Conservation (phyloP, 1,284 basidiomycete species). For the Singerocomus inundabilis region DNA sequence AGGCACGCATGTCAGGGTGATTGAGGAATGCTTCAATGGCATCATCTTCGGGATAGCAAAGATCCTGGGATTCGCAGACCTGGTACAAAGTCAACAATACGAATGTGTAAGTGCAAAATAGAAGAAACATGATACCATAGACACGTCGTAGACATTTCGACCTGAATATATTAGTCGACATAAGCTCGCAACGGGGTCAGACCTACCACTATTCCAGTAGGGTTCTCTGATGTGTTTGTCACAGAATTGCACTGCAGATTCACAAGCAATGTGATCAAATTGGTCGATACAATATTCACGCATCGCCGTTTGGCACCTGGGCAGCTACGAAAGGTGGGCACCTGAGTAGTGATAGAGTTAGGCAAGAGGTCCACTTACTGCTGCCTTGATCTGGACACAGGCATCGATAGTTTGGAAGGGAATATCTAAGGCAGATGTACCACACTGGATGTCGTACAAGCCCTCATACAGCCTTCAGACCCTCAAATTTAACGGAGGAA, state of each 20-base stretch:
- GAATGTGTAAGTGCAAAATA: neutral
- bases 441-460: slow-evolving; percentile 64
- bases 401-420: slow-evolving; percentile 57
- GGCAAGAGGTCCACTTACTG: slow-evolving; percentile 38
- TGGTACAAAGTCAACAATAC: slow-evolving; percentile 20
- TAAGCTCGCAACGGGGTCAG: neutral
- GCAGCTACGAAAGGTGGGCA: slow-evolving; percentile 39
- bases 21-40: slow-evolving; percentile 57
- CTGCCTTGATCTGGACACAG: slow-evolving; percentile 61
- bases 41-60: slow-evolving; percentile 56
- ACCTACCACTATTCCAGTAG: slow-evolving; percentile 52
- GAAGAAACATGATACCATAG: slow-evolving; percentile 45
- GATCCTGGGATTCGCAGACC: slow-evolving; percentile 49
- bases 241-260: slow-evolving; percentile 63
- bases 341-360: neutral
- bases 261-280: slow-evolving; percentile 62
- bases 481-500: neutral
- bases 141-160: slow-evolving; percentile 70
- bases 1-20: slow-evolving; percentile 48
- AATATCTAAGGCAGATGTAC: slow-evolving; percentile 49
- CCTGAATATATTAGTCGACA: slow-evolving; percentile 34
- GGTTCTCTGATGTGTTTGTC: slow-evolving; percentile 50
- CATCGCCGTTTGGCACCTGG: slow-evolving; percentile 52
- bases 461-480: slow-evolving; percentile 52
- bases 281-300: slow-evolving; percentile 47